Base-by-base conservation (phyloP, 192 early-diverging fungal genomes). In the Coemansia sp. region DNA sequence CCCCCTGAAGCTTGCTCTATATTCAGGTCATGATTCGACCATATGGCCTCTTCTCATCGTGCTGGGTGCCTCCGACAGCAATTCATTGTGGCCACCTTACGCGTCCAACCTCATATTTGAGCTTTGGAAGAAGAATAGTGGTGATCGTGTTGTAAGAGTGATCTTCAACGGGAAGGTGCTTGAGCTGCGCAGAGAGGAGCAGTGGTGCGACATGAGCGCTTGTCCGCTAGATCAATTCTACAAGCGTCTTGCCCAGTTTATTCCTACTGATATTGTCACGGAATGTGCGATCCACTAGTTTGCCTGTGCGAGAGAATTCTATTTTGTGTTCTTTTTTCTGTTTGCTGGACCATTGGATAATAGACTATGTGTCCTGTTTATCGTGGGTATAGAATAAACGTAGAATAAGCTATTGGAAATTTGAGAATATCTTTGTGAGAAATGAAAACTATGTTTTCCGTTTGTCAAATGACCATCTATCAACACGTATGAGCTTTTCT, bases 81-180 rank as follows among this genome's bases (percentile, higher is more conserved):
- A 72, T 56, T 80, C 67, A 47, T 56, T 77, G 19, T 88, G 87
- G 87, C 87, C 86, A 8, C 79, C 86, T 6, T 88, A 87, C 49
- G 84, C 75, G 15, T 84, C 84, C 4, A 76, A 85, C 32, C 45
- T 88, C 5, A 40, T 83, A 5, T 69, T 87, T 63, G 86, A 88
- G 66, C 61, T 78, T 22, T 88, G 87, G 87, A 76, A 68, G 58
- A 78, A 74, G 58, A 39, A 56, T 2, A 67, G 79, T 18, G 69
- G 63, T 22, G 56, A 37, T 13, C 67, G 69, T 10, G 77, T 87
- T 49, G 68, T 88, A 13, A 81, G 86, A 8, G 84, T 85, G 11
- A 62, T 88, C 12, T 86, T 85, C 72, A 85, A 88, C 46, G 87
- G 87, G 13, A 52, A 85, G 41, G 67, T 83, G 10, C 76, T 85